These are phyloP conservation scores for Pythium sp. DNA, from an alignment of 352 stramenopile genomes.

Conservation along the genomic window DNA sequence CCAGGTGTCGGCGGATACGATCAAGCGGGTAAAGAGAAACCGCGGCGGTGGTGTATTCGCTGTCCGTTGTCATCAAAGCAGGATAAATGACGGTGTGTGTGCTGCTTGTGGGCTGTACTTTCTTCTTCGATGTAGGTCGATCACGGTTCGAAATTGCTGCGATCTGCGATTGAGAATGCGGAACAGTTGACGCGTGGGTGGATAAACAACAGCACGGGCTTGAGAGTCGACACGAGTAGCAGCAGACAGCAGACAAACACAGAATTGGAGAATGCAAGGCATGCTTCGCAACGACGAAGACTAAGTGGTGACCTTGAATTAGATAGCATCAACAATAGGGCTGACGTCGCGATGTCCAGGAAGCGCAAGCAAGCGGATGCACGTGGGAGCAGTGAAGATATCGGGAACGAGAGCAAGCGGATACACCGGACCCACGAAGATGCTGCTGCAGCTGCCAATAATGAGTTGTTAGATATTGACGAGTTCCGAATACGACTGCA, in stretches of 20 bases:
- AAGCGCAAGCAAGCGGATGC: slow-evolving; percentile 14
- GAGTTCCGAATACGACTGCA: slow-evolving; percentile 70
- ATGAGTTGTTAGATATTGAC: slow-evolving; percentile 27
- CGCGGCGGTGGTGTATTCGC: not conserved
- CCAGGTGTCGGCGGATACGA: slow-evolving; percentile 48
- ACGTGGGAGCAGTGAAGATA: slow-evolving; percentile 22
- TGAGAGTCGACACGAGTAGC: not conserved
- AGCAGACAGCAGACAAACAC: slow-evolving; percentile 1
- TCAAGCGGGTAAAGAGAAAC: slow-evolving; percentile 32
- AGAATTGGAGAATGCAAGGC: not conserved
- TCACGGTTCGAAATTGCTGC: slow-evolving; percentile 30
- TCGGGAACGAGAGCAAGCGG: slow-evolving; percentile 17
- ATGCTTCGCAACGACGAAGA: slow-evolving; percentile 3
- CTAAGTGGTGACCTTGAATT: slow-evolving; percentile 1
- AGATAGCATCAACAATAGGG: not conserved
- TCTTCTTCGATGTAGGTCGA: slow-evolving; percentile 11
- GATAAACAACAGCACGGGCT: slow-evolving; percentile 6
- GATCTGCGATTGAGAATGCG: slow-evolving; percentile 33
- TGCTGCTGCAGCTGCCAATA: slow-evolving; percentile 1
- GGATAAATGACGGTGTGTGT: not conserved
- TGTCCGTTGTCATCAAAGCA: not conserved
- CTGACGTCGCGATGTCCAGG: not conserved
- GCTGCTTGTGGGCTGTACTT: not conserved
- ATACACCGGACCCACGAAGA: slow-evolving; percentile 20
- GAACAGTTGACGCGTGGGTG: slow-evolving; percentile 31